Percentiles rank a stretch among this genome's conserved stretches.
These are phyloP conservation scores for Sporothrix schenckii DNA, from an alignment of 2,329 filamentous ascomycete species.

Conservation along the genomic window DNA sequence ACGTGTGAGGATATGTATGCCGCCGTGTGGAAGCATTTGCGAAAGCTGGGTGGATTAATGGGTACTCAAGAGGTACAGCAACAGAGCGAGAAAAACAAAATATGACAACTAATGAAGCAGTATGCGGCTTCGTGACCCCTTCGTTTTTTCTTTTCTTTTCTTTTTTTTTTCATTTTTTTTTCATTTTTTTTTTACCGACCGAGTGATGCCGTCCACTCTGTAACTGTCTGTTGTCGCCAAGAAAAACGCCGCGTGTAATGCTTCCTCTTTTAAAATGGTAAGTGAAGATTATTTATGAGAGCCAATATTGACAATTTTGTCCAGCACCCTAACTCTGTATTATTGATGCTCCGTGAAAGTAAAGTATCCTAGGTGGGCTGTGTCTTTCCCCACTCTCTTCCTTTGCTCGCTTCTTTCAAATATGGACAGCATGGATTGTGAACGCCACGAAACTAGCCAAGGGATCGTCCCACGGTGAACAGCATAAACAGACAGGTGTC, in stretches of 20 bases:
- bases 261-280: too few relatives aligned
- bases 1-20: neutral
- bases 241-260: neutral
- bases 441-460: neutral
- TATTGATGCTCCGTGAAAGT: neutral
- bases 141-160: neutral
- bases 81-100: neutral
- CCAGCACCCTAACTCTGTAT: neutral
- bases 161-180: neutral
- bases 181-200: neutral
- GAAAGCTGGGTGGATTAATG: neutral
- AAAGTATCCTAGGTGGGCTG: neutral
- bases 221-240: neutral
- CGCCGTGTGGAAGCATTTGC: neutral
- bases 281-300: too few relatives aligned
- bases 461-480: conserved; percentile 1
- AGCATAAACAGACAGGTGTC: conserved; percentile 8
- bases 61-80: neutral
- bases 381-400: neutral
- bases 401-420: neutral
- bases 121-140: conserved; percentile 1
- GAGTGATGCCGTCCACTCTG: too few relatives aligned
- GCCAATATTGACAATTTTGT: neutral
- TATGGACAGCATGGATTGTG: neutral
- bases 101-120: neutral